phyloP scores from a whole-genome alignment of 164 flowering plant species.

The Malania oleifera region DNA sequence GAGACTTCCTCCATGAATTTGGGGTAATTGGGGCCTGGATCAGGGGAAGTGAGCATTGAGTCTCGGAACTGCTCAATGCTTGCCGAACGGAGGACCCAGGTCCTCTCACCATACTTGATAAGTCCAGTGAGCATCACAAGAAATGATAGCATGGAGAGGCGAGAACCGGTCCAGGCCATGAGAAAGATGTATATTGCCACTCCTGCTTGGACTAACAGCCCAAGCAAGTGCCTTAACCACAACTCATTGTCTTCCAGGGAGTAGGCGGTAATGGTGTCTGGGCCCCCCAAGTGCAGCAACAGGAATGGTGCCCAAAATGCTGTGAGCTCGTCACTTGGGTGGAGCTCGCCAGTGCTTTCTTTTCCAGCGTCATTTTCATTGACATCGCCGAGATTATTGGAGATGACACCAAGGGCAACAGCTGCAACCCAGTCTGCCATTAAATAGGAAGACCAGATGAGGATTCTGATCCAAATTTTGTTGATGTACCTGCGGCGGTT shows the following conservation, averaged over 20 bases:
- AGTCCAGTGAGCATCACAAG: slow-evolving; percentile 21
- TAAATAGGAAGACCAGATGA: slow-evolving; percentile 31
- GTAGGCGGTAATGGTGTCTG: slow-evolving; percentile 22
- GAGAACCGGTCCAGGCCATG: neutral
- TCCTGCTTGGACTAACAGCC: slow-evolving; percentile 1
- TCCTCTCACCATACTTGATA: slow-evolving; percentile 27
- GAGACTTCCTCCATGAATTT: slow-evolving; percentile 21
- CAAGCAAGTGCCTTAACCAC: slow-evolving; percentile 17
- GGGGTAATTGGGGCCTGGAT: slow-evolving; percentile 30
- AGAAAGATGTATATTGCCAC: slow-evolving; percentile 8
- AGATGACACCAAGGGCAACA: slow-evolving; percentile 26
- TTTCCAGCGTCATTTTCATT: too few relatives aligned
- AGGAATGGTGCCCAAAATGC: slow-evolving; percentile 24
- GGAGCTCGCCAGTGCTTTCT: too few relatives aligned
- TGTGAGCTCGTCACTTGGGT: neutral
- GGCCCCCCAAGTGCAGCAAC: slow-evolving; percentile 22
- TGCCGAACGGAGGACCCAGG: slow-evolving; percentile 17
- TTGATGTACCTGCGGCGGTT: slow-evolving; percentile 18
- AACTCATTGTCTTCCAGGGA: slow-evolving; percentile 22
- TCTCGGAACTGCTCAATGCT: slow-evolving; percentile 13
- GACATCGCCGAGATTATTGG: too few relatives aligned
- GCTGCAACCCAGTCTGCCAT: slow-evolving; percentile 31
- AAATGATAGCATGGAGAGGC: neutral
- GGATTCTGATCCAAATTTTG: slow-evolving; percentile 6
- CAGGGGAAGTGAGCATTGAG: slow-evolving; percentile 15